Evolutionary conservation across 1,284 basidiomycete genomes (phyloP).

Genomic region (Volvariella volvacea): DNA sequence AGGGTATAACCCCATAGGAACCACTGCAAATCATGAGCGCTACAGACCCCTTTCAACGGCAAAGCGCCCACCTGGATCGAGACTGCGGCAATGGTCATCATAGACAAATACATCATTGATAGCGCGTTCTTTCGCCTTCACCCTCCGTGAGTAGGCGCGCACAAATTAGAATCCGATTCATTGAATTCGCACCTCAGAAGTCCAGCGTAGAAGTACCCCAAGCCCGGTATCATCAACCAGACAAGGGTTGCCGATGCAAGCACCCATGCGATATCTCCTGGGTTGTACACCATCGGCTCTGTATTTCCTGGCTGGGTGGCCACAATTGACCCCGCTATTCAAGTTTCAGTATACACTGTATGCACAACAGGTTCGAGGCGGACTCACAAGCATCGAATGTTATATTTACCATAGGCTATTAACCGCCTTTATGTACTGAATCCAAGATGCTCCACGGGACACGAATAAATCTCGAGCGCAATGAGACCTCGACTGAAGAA

Average conservation of each 20-base stretch:
- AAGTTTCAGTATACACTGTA: conserved; percentile 23
- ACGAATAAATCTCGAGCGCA: no score
- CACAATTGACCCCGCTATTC: conserved; percentile 22
- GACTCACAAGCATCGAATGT: conserved; percentile 43
- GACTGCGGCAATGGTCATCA: conserved; percentile 73
- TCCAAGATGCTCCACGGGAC: conserved; percentile 1
- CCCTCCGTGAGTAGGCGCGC: conserved; percentile 34
- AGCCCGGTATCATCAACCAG: conserved; percentile 90
- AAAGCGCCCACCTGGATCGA: conserved; percentile 54
- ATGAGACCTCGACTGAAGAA: no score
- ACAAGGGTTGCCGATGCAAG: conserved; percentile 69
- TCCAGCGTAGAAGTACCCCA: conserved; percentile 90
- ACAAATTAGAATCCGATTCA: not conserved
- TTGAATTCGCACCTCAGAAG: conserved; percentile 28
- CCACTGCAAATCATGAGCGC: conserved; percentile 12
- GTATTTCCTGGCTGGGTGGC: conserved; percentile 17
- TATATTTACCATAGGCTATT: conserved; percentile 40
- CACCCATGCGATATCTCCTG: conserved; percentile 80
- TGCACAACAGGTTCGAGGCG: conserved; percentile 15
- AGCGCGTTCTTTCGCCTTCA: conserved; percentile 84
- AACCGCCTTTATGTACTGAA: conserved; percentile 5
- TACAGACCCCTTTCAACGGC: not conserved
- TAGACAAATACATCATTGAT: conserved; percentile 83
- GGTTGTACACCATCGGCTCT: conserved; percentile 44
- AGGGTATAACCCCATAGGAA: conserved; percentile 12